Evolutionary conservation across 148 eudicot species (phyloP).

Genomic region (Arbutus unedo): DNA sequence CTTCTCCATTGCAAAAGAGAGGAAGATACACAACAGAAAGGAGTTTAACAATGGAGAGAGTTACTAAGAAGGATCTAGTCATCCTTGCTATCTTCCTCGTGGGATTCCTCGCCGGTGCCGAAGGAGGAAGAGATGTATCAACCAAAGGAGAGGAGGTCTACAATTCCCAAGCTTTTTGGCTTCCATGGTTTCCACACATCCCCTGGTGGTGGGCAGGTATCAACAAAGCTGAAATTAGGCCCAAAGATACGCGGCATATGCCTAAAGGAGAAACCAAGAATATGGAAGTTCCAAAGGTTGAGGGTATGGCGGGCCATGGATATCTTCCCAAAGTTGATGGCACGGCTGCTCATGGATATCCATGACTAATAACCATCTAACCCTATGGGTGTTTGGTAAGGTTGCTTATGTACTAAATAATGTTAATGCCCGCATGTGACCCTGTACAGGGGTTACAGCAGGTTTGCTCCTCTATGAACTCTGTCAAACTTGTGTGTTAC

Average conservation of each 20-base stretch:
- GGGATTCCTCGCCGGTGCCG: neutral
- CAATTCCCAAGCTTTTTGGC: neutral
- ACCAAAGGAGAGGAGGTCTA: constrained; percentile 2
- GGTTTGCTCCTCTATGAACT: neutral
- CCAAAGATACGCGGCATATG: neutral
- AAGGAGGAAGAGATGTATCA: neutral
- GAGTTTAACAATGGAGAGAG: neutral
- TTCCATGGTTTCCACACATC: neutral
- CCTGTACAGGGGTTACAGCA: neutral
- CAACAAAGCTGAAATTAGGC: neutral
- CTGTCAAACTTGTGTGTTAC: neutral
- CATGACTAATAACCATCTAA: neutral
- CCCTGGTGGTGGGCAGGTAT: neutral
- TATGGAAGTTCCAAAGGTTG: neutral
- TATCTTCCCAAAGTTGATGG: neutral
- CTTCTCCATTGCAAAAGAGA: neutral
- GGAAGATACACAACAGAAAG: neutral
- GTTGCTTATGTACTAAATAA: neutral
- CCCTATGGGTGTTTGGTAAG: neutral
- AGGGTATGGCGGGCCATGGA: neutral
- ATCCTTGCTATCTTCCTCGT: neutral
- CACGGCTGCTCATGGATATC: neutral
- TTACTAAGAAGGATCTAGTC: neutral
- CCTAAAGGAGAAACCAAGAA: neutral
- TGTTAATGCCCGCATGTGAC: too few species aligned